These are phyloP conservation scores for carrot (Daucus carota) DNA, from an alignment of 129 eudicot genomes.

Conservation along the genomic window DH1_v3.0 NC_030381.2:29408501-29409000, in stretches of 20 bases:
- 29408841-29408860: not conserved
- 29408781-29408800: not conserved
- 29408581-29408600: not conserved
- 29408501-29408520: not conserved
- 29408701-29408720: not conserved
- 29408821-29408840: not conserved
- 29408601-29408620: not conserved
- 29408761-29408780: not conserved
- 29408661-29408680: not conserved
- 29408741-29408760: not conserved
- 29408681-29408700: not conserved
- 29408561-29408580: not conserved
- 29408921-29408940: not conserved
- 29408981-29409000: not conserved
- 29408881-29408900: not conserved
- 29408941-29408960: not conserved
- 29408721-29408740: not conserved
- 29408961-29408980: not conserved
- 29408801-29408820: not conserved
- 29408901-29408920: not conserved
- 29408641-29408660: not conserved
- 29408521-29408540: not conserved
- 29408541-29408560: not conserved
- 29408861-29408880: not conserved
- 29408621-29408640: not conserved